Evolutionary conservation across 768 basidiomycete species (phyloP).

Genomic region (Phaffia australis): DNA sequence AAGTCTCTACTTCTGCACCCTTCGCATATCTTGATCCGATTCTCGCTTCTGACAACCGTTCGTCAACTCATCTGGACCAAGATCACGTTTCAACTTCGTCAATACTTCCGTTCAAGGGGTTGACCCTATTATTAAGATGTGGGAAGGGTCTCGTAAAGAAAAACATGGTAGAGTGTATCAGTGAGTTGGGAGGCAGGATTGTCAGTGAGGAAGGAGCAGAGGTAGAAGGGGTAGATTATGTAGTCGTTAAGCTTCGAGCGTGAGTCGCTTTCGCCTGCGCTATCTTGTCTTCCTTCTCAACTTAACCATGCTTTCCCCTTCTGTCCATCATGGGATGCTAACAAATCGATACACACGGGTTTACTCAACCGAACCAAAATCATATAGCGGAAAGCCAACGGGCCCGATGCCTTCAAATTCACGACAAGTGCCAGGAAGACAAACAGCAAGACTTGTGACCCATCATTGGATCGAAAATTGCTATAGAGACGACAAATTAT

Average conservation of each 20-base stretch:
- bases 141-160: conserved; percentile 3
- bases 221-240: conserved; percentile 11
- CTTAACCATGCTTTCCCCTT: background rate
- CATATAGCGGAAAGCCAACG: background rate
- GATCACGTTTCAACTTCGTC: background rate
- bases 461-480: conserved; percentile 92
- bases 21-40: background rate
- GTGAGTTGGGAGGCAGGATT: conserved; percentile 9
- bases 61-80: background rate
- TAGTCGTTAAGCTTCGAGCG: conserved; percentile 13
- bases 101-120: conserved; percentile 2
- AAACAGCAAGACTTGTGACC: conserved; percentile 45
- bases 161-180: conserved; percentile 9
- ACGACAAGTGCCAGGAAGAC: conserved; percentile 12
- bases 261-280: background rate
- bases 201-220: conserved; percentile 11
- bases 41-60: background rate
- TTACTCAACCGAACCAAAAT: too few relatives aligned
- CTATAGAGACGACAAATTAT: conserved; percentile 62
- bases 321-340: too few relatives aligned
- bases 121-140: conserved; percentile 1
- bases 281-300: background rate
- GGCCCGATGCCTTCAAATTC: background rate
- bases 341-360: too few relatives aligned
- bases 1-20: background rate